Evolutionary conservation across 257 asterid species (phyloP).

Genomic region (Capsicum chinense): DNA sequence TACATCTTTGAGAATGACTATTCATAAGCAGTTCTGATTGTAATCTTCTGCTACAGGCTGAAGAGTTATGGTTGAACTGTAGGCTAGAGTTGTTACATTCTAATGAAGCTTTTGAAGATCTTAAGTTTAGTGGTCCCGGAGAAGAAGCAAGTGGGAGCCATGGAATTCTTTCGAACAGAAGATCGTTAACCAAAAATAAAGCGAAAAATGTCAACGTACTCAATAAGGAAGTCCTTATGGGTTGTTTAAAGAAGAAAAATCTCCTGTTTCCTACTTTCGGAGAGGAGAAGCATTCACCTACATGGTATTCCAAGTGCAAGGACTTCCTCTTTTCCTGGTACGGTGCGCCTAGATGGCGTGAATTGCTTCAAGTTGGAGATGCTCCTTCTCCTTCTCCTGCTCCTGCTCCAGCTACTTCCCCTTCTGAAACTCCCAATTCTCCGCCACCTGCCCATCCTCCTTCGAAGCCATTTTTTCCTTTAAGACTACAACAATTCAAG

Average conservation of each 20-base stretch:
- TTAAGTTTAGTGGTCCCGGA: conserved; percentile 40
- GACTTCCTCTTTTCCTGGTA: conserved; percentile 45
- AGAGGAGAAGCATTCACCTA: conserved; percentile 44
- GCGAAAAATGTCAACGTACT: conserved; percentile 33
- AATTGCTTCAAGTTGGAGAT: conserved; percentile 54
- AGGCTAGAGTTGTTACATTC: conserved; percentile 56
- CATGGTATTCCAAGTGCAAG: conserved; percentile 53
- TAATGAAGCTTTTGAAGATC: conserved; percentile 50
- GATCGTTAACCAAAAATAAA: conserved; percentile 40
- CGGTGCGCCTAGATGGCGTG: conserved; percentile 51
- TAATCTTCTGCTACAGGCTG: conserved; percentile 63
- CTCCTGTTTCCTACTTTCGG: conserved; percentile 42
- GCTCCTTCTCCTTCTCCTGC: conserved; percentile 52
- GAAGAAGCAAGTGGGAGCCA: conserved; percentile 36
- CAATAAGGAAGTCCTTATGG: conserved; percentile 55
- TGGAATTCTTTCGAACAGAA: conserved; percentile 31
- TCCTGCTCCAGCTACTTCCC: conserved; percentile 52
- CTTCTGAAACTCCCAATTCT: conserved; percentile 37
- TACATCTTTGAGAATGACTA: neutral
- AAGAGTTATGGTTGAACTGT: conserved; percentile 57
- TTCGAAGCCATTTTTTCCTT: conserved; percentile 55
- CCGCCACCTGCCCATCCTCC: conserved; percentile 52
- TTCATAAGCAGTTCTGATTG: no score
- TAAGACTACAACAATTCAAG: conserved; percentile 38
- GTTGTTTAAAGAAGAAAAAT: conserved; percentile 58